Base-by-base conservation (phyloP, 495 filamentous ascomycete species). In the Thermothielavioides terrestris region DNA sequence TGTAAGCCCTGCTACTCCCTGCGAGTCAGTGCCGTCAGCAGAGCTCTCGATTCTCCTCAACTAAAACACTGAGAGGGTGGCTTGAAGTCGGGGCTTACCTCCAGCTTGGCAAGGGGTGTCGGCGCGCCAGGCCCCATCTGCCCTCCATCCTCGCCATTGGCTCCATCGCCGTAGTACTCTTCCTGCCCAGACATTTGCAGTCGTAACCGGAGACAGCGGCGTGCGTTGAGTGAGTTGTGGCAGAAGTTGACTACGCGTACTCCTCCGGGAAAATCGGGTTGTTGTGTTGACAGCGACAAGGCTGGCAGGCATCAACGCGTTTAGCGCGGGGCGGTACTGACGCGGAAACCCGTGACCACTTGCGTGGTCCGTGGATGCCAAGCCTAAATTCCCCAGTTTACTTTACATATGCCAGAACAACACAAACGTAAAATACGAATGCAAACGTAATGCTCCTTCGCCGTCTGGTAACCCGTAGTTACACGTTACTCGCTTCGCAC, bases 101-200 rank as follows among this genome's bases (percentile, higher is more conserved):
- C 92, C n/a, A 98, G 73, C 15, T 84, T 82, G 36, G 73, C 68
- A 27, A 98, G 78, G n/a, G 92, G 92, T 40, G 89, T 97, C 11
- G 92, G 92, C 17, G 94, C 92, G 56, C 92, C 92, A 52, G 94
- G 92, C 23, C 88, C 89, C 35, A 83, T 82, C 44, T 62, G 58
- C 42, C 72, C 72, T n/a, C 61, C 49, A 3, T 77, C 75, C 39
- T 77, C 77, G 32, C 38, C 62, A 42, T 59, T 62, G 49, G 54
- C 59, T 37, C 59, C 55, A 10, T 74, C 73, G 41, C 75, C 69
- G 27, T n/a, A n/a, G n/a, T 66, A 68, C 44, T 69, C 69, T 37
- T 72, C 69, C 20, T 60, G 31, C 9, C 38, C 57, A 5, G 60
- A 60, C 66, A 68, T 68, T 18, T 22, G 5, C 1, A 21, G 36